Conservation (phyloP, 495 filamentous ascomycete species). For the Diplogelasinospora grovesii region DNA sequence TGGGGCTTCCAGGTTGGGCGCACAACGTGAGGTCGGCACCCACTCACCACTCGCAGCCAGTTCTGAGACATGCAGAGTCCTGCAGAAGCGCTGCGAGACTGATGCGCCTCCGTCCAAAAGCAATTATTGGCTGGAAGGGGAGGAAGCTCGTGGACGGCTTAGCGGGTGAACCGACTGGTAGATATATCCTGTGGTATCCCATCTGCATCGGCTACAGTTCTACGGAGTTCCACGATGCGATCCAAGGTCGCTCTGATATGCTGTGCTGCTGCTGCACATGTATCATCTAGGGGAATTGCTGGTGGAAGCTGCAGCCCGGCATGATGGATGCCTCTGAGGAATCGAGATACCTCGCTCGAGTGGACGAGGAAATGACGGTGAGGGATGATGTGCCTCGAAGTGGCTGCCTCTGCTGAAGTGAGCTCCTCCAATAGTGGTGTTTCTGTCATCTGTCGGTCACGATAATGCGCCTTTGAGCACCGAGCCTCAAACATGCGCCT, state of each 20-base stretch:
- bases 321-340: background rate
- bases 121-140: conserved; percentile 14
- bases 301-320: background rate
- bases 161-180: conserved; percentile 6
- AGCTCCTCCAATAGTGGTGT: no score
- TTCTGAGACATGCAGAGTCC: conserved; percentile 22
- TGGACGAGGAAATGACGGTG: conserved; percentile 20
- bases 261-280: conserved; percentile 2
- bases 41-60: conserved; percentile 11
- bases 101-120: conserved; percentile 9
- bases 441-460: no score
- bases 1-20: background rate
- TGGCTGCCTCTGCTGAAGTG: background rate
- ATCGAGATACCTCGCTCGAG: background rate
- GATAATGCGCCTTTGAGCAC: no score
- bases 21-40: conserved; percentile 9
- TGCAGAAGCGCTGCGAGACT: conserved; percentile 19
- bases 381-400: background rate
- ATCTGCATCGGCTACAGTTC: conserved; percentile 3
- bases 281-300: conserved; percentile 1
- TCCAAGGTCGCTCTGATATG: conserved; percentile 5
- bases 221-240: conserved; percentile 12
- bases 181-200: conserved; percentile 1
- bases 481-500: no score
- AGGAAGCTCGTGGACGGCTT: background rate